Conservation (phyloP, 139 green algal genomes). For the Diplosphaera chodatii region DNA sequence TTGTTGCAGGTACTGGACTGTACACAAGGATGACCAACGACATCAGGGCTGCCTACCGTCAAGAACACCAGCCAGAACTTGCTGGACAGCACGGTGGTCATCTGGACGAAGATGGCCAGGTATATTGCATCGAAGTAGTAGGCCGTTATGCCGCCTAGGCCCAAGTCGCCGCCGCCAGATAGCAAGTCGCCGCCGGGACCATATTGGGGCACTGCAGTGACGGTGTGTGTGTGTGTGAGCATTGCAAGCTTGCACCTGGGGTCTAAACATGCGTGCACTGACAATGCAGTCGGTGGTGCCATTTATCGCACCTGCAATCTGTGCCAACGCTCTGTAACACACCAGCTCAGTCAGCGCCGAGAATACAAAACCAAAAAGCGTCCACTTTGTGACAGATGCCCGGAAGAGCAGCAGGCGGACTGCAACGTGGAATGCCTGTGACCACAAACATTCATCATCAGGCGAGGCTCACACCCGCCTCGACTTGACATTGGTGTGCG, state of each 20-base stretch:
- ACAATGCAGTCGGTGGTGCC: no score
- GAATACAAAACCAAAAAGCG: background rate
- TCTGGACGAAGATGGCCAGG: constrained; percentile 54
- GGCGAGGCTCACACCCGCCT: no score
- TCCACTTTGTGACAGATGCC: background rate
- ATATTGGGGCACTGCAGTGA: constrained; percentile 37
- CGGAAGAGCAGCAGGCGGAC: background rate
- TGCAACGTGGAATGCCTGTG: background rate
- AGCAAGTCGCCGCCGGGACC: constrained; percentile 47
- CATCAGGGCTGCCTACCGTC: constrained; percentile 34
- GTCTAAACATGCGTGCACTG: no score
- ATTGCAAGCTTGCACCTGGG: no score
- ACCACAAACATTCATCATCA: no score
- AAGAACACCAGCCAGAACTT: constrained; percentile 51
- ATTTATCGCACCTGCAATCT: background rate
- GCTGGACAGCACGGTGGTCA: constrained; percentile 25
- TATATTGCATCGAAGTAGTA: constrained; percentile 76
- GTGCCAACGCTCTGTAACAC: background rate
- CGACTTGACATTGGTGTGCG: no score
- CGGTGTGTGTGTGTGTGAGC: no score
- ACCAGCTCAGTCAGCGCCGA: background rate
- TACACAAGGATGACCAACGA: no score
- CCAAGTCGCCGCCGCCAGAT: constrained; percentile 59
- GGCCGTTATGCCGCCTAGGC: constrained; percentile 42
- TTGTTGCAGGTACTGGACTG: no score